phyloP scores from a whole-genome alignment of 2,329 filamentous ascomycete genomes.

The Alternaria longipes region DNA sequence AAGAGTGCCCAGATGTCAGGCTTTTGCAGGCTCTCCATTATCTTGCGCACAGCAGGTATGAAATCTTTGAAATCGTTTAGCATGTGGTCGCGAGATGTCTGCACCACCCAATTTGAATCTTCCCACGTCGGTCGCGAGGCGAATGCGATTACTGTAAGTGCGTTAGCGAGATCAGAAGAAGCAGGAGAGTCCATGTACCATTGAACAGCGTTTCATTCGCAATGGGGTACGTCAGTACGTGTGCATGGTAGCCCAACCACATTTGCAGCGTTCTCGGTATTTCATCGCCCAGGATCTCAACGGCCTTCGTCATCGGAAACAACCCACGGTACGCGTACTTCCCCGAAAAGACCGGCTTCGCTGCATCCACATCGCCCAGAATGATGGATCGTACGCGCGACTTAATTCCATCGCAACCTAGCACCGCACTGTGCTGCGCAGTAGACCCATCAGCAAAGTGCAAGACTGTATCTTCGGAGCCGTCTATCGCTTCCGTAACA shows the following conservation, averaged over 20 bases:
- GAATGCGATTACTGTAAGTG: slow-evolving; percentile 38
- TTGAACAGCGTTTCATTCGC: slow-evolving; percentile 8
- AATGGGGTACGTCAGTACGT: slow-evolving; percentile 3
- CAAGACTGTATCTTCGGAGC: slow-evolving; percentile 40
- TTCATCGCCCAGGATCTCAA: slow-evolving; percentile 63
- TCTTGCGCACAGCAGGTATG: slow-evolving; percentile 25
- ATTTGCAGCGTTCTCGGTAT: slow-evolving; percentile 64
- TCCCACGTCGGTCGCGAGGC: slow-evolving; percentile 33
- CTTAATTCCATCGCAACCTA: slow-evolving; percentile 73
- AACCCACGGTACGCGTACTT: slow-evolving; percentile 71
- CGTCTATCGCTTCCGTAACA: slow-evolving; percentile 34
- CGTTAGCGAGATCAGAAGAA: too few species aligned
- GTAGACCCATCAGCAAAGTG: slow-evolving; percentile 57
- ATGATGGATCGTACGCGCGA: slow-evolving; percentile 63
- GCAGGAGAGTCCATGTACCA: background rate
- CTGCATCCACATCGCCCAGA: slow-evolving; percentile 56
- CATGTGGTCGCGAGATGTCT: slow-evolving; percentile 39
- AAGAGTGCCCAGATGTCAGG: slow-evolving; percentile 60
- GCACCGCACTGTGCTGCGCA: slow-evolving; percentile 58
- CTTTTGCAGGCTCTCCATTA: slow-evolving; percentile 54
- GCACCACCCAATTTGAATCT: slow-evolving; percentile 37
- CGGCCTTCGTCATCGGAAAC: slow-evolving; percentile 66
- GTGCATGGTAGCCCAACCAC: background rate
- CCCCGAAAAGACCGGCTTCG: slow-evolving; percentile 60
- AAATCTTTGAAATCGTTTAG: slow-evolving; percentile 37